phyloP scores from a whole-genome alignment of 768 basidiomycete species.

The Gloeophyllum trabeum region DNA sequence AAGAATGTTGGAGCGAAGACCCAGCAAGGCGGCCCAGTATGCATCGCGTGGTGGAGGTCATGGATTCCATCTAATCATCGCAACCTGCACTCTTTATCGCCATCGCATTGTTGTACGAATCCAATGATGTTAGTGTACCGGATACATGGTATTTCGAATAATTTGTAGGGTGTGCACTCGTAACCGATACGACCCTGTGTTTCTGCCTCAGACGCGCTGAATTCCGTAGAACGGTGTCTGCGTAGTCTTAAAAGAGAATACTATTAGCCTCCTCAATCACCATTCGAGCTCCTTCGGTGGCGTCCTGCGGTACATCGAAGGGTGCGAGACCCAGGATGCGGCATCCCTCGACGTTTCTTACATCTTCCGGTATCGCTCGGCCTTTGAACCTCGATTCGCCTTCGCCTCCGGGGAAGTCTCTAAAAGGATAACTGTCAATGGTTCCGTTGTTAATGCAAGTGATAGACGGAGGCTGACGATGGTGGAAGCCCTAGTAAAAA shows the following conservation, averaged over 20 bases:
- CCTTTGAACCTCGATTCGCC: constrained; percentile 34
- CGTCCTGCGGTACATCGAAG: constrained; percentile 12
- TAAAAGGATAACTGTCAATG: constrained; percentile 3
- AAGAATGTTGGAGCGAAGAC: too few relatives aligned
- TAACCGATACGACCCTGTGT: too few relatives aligned
- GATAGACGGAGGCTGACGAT: constrained; percentile 12
- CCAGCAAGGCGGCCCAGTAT: too few relatives aligned
- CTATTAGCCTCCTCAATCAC: constrained; percentile 18
- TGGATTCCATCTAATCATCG: too few relatives aligned
- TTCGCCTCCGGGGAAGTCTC: constrained; percentile 39
- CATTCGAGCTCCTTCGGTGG: constrained; percentile 5
- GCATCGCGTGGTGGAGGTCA: too few relatives aligned
- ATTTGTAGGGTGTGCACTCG: too few relatives aligned
- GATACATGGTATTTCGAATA: too few relatives aligned
- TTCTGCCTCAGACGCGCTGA: too few relatives aligned
- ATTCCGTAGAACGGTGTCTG: too few relatives aligned
- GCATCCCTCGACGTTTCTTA: constrained; percentile 23
- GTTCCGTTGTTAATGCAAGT: constrained; percentile 12
- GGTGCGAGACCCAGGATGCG: constrained; percentile 31
- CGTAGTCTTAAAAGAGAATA: constrained; percentile 10
- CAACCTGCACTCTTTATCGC: too few relatives aligned
- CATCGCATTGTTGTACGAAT: too few relatives aligned
- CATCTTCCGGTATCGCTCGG: constrained; percentile 22
- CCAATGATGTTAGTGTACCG: too few relatives aligned
- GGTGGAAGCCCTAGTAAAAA: constrained; percentile 37